Conservation (phyloP, 139 green algal genomes). For the Mychonastes homosphaera region DNA sequence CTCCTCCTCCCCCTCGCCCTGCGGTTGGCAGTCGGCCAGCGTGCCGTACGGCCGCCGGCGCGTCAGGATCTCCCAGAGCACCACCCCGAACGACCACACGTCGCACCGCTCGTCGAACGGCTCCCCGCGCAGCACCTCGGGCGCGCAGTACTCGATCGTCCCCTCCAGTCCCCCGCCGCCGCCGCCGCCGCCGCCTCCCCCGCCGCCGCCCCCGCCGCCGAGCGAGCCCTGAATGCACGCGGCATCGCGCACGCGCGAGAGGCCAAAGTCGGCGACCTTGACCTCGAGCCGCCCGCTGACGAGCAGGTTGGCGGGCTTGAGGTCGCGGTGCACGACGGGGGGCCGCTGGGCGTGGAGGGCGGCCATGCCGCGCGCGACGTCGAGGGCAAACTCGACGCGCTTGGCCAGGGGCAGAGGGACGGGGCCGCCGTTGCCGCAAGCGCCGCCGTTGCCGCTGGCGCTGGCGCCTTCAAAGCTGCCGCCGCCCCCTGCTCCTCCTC, state of each 20-base stretch:
- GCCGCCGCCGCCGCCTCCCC: too few species aligned
- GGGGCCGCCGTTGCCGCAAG: too few species aligned
- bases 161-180: slow-evolving; percentile 26
- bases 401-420: slow-evolving; percentile 6
- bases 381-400: slow-evolving; percentile 38
- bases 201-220: not conserved
- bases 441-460: too few species aligned
- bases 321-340: slow-evolving; percentile 41
- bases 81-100: slow-evolving; percentile 37
- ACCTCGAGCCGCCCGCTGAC: slow-evolving; percentile 42
- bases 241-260: slow-evolving; percentile 43
- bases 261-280: slow-evolving; percentile 49
- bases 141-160: slow-evolving; percentile 49
- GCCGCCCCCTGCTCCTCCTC: too few species aligned
- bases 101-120: slow-evolving; percentile 45
- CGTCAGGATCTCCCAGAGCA: slow-evolving; percentile 44
- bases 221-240: slow-evolving; percentile 9
- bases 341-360: slow-evolving; percentile 43
- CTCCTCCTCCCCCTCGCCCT: too few species aligned
- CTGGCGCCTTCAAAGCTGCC: too few species aligned
- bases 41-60: slow-evolving; percentile 28
- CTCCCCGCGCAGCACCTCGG: slow-evolving; percentile 48
- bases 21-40: too few species aligned
- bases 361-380: slow-evolving; percentile 45
- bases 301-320: slow-evolving; percentile 52